Percentiles rank a stretch among this genome's conserved stretches.
Conservation (phyloP, 1,139 yeast species). For the Protomyces pachydermus region DNA sequence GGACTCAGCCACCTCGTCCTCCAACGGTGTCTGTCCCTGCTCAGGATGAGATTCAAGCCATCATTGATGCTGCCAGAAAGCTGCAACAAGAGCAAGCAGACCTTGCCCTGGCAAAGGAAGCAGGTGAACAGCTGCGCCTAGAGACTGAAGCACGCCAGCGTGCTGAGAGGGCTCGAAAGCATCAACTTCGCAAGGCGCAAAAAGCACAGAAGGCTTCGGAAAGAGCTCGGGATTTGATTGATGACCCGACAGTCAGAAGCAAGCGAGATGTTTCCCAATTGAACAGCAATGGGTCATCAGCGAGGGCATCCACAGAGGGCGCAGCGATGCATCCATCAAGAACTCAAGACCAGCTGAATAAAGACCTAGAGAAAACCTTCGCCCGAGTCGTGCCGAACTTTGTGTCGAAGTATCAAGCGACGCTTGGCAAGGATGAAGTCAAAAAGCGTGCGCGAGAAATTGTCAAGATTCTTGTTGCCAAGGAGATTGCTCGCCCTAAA, state of each 20-base stretch:
- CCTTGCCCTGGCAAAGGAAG: constrained; percentile 32
- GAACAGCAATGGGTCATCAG: neutral
- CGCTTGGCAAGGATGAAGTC: constrained; percentile 65
- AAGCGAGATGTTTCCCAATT: neutral
- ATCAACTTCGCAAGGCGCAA: constrained; percentile 23
- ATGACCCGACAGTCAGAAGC: neutral
- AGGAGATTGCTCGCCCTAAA: constrained; percentile 35
- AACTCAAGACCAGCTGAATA: neutral
- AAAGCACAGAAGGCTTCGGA: constrained; percentile 7
- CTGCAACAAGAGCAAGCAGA: constrained; percentile 37
- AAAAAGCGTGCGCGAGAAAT: constrained; percentile 72
- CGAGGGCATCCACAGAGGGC: neutral
- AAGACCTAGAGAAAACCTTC: constrained; percentile 41
- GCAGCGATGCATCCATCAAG: neutral
- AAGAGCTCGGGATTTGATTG: neutral
- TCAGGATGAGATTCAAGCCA: constrained; percentile 40
- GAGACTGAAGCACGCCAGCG: constrained; percentile 24
- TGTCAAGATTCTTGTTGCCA: constrained; percentile 34
- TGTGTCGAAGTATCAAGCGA: constrained; percentile 54
- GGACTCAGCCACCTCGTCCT: neutral
- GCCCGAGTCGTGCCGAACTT: constrained; percentile 78
- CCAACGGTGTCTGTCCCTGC: constrained; percentile 10
- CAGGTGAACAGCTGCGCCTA: constrained; percentile 30
- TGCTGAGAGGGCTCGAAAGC: constrained; percentile 18
- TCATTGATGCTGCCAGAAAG: constrained; percentile 45